Evolutionary conservation across 1,284 basidiomycete species (phyloP).

Genomic region (Sphaerobolus stellatus): DNA sequence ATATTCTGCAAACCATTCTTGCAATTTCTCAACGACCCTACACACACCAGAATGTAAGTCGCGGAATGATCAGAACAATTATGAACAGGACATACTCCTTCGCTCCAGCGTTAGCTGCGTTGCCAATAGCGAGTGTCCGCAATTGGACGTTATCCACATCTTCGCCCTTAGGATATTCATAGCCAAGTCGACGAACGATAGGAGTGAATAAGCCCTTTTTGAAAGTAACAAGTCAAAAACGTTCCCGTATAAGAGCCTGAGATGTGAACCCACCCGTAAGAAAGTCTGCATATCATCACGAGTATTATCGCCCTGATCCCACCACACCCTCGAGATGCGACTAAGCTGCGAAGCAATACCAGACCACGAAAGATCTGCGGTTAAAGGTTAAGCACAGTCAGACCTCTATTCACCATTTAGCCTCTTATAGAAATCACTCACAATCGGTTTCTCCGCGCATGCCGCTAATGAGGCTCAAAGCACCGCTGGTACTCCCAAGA

Average conservation of each 20-base stretch:
- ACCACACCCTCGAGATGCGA: constrained; percentile 74
- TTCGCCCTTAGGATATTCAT: constrained; percentile 71
- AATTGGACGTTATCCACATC: constrained; percentile 74
- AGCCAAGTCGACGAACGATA: constrained; percentile 78
- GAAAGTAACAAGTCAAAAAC: not conserved
- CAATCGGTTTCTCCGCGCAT: constrained; percentile 76
- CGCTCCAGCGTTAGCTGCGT: constrained; percentile 64
- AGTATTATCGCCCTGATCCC: constrained; percentile 77
- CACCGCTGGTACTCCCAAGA: constrained; percentile 72
- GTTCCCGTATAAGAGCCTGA: not conserved
- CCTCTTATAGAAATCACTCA: constrained; percentile 36
- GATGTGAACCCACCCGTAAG: constrained; percentile 48
- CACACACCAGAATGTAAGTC: no score
- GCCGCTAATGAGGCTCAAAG: constrained; percentile 69
- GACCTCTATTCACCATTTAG: no score
- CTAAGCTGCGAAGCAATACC: constrained; percentile 58
- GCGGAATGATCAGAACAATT: not conserved
- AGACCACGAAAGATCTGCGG: constrained; percentile 71
- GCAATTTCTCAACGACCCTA: constrained; percentile 75
- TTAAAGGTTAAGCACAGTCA: constrained; percentile 2
- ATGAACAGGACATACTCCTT: constrained; percentile 38
- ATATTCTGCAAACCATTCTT: constrained; percentile 72
- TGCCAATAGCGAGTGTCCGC: constrained; percentile 75
- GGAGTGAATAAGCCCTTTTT: constrained; percentile 72
- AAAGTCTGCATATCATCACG: constrained; percentile 63